Conservation (phyloP, 2,329 filamentous ascomycete genomes). For the Aspergillus glaucus region DNA sequence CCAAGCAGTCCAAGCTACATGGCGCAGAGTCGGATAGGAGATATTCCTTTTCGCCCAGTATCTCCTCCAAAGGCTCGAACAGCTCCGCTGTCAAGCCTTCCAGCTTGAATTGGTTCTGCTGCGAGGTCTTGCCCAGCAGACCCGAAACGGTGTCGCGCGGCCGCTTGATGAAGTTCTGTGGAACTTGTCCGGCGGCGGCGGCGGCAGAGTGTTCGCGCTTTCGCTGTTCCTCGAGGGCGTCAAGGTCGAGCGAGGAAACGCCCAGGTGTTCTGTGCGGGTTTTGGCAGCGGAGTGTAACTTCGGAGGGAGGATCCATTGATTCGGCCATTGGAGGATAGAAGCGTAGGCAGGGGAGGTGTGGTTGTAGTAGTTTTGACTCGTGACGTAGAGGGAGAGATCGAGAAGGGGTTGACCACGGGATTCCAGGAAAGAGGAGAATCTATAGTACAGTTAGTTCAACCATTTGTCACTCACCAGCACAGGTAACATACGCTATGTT, state of each 20-base stretch:
- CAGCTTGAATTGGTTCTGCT: conserved; percentile 67
- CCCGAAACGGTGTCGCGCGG: conserved; percentile 55
- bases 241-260: conserved; percentile 61
- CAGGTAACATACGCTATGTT: conserved; percentile 40
- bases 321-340: conserved; percentile 75
- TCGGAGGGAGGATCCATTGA: conserved; percentile 77
- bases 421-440: conserved; percentile 62
- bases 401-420: conserved; percentile 69
- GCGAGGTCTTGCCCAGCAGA: conserved; percentile 60
- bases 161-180: conserved; percentile 48
- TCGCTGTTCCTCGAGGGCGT: conserved; percentile 39
- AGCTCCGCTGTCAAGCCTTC: conserved; percentile 66
- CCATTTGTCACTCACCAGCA: not conserved
- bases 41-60: conserved; percentile 52
- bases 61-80: conserved; percentile 62
- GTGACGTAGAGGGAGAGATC: conserved; percentile 87
- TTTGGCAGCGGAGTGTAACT: conserved; percentile 64
- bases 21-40: conserved; percentile 49
- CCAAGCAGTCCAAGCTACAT: conserved; percentile 69
- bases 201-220: conserved; percentile 33
- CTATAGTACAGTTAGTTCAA: conserved; percentile 11
- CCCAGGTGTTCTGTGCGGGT: conserved; percentile 63
- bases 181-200: conserved; percentile 34
- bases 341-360: conserved; percentile 75
- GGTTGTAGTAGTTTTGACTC: conserved; percentile 73